A percentile compares a stretch with the other conserved stretches of the same genome.
phyloP scores from a whole-genome alignment of 169 alveolate genomes.

The Amoebophrya sp. region DNA sequence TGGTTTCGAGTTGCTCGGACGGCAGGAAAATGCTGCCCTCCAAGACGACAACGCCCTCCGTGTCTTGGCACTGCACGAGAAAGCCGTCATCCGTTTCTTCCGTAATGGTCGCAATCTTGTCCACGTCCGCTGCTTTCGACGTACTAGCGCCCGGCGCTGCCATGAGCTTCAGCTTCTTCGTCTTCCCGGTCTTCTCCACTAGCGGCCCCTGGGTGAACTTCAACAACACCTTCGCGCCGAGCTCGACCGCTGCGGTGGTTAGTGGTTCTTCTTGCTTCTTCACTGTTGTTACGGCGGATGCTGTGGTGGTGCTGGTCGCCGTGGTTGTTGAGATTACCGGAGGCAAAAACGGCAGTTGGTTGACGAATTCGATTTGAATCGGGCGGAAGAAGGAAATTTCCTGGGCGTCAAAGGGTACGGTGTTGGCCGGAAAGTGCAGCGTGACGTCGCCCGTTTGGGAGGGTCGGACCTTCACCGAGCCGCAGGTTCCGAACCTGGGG shows the following conservation, averaged over 20 bases:
- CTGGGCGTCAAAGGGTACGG: neutral
- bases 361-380: neutral
- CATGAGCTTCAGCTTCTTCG: neutral
- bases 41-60: neutral
- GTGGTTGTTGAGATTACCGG: neutral
- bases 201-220: neutral
- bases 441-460: neutral
- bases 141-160: neutral
- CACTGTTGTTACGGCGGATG: neutral
- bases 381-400: neutral
- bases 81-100: neutral
- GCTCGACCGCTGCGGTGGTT: neutral
- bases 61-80: neutral
- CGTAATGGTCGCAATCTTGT: neutral
- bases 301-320: neutral
- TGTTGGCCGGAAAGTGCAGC: neutral
- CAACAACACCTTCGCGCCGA: neutral
- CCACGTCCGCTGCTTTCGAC: too few species aligned
- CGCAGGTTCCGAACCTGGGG: too few species aligned
- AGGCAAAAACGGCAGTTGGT: neutral
- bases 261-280: neutral
- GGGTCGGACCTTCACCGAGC: neutral
- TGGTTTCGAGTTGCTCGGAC: neutral
- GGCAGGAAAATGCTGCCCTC: conserved; percentile 21
- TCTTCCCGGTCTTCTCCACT: neutral